Percentiles rank a stretch among this genome's conserved stretches.
Conservation (phyloP, 1,284 basidiomycete genomes). For the Acaromyces ingoldii region DNA sequence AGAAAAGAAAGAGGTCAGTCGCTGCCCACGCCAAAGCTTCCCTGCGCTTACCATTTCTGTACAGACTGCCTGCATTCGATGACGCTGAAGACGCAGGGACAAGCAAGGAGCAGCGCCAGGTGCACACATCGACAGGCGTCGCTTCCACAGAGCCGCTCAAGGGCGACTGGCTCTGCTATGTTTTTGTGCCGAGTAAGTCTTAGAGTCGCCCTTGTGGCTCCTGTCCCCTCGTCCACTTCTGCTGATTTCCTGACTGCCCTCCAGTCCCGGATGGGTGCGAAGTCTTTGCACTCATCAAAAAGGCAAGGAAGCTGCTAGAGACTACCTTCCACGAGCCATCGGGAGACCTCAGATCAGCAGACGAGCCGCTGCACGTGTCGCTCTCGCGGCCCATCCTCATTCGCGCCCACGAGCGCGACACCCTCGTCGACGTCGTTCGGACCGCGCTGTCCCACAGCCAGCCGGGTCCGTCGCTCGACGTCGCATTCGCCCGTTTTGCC, state of each 20-base stretch:
- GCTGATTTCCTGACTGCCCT: no score
- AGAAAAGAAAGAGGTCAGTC: no score
- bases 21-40: no score
- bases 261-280: not conserved
- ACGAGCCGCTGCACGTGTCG: slow-evolving; percentile 1
- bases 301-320: not conserved
- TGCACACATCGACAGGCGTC: slow-evolving; percentile 1
- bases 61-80: no score
- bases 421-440: not conserved
- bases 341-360: not conserved
- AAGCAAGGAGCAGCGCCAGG: not conserved
- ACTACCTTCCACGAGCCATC: no score
- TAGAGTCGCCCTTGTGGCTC: no score
- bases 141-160: not conserved
- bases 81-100: not conserved
- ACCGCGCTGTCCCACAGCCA: no score
- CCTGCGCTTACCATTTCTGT: no score
- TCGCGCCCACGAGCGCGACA: not conserved
- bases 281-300: not conserved
- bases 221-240: no score
- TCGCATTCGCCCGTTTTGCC: not conserved
- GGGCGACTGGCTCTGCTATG: slow-evolving; percentile 5
- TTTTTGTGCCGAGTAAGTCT: not conserved
- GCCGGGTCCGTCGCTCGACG: not conserved
- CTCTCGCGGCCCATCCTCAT: not conserved